These are phyloP conservation scores for Pleurotus giganteus DNA, from an alignment of 768 basidiomycete genomes.

Conservation along the genomic window DNA sequence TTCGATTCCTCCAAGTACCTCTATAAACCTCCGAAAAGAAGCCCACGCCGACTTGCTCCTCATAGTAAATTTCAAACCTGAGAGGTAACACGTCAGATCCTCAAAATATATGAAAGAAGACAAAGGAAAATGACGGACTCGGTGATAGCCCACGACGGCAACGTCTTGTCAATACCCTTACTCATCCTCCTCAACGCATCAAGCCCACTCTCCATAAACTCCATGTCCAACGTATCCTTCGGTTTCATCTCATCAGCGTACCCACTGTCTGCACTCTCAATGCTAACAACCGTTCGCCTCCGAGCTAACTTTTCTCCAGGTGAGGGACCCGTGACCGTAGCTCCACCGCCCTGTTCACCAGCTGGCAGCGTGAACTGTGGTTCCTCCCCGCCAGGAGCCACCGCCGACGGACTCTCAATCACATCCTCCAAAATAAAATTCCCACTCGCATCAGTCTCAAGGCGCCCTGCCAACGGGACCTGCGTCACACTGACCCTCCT, in stretches of 20 bases:
- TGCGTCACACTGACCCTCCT: slow-evolving; percentile 2
- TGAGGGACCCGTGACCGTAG: neutral
- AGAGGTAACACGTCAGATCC: slow-evolving; percentile 10
- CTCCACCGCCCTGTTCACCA: neutral
- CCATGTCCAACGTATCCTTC: slow-evolving; percentile 56
- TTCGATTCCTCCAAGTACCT: slow-evolving; percentile 67
- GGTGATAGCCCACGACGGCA: slow-evolving; percentile 81
- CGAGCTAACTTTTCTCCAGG: neutral
- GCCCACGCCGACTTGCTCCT: slow-evolving; percentile 66
- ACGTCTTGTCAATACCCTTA: slow-evolving; percentile 27
- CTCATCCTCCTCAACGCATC: slow-evolving; percentile 69
- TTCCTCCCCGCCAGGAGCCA: neutral
- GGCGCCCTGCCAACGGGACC: neutral
- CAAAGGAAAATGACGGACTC: slow-evolving; percentile 30
- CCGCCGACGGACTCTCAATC: neutral
- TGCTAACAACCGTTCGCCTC: slow-evolving; percentile 10
- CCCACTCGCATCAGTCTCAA: neutral
- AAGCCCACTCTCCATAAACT: slow-evolving; percentile 72
- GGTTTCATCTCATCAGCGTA: slow-evolving; percentile 10
- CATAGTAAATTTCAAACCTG: slow-evolving; percentile 74
- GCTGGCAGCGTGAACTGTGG: neutral
- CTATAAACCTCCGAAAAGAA: slow-evolving; percentile 77
- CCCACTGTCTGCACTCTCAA: slow-evolving; percentile 5
- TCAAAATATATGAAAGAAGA: neutral
- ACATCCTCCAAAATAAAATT: neutral